Percentiles rank a stretch among this genome's conserved stretches.
Conservation (phyloP, 2,329 filamentous ascomycete genomes). For the Pseudofabraea citricarpa region DNA sequence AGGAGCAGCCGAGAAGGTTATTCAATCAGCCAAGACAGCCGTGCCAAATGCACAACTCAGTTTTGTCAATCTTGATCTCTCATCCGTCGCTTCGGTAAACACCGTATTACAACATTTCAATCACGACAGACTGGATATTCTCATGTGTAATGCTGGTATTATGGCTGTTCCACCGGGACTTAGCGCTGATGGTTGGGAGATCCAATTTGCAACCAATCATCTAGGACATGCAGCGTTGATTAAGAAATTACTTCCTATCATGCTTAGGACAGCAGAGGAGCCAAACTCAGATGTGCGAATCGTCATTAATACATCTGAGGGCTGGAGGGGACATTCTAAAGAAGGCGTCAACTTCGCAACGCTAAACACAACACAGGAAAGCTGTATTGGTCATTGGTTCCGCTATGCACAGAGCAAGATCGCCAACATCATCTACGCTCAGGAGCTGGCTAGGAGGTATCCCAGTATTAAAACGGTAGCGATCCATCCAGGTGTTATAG, state of each 20-base stretch:
- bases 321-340: not conserved
- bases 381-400: not conserved
- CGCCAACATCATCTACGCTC: conserved; percentile 38
- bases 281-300: conserved; percentile 4
- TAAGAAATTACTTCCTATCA: conserved; percentile 29
- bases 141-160: conserved; percentile 42
- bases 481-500: conserved; percentile 32
- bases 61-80: conserved; percentile 39
- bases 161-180: conserved; percentile 33
- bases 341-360: conserved; percentile 24
- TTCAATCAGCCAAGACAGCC: conserved; percentile 29
- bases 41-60: conserved; percentile 19
- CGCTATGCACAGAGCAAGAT: conserved; percentile 41
- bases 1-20: conserved; percentile 30
- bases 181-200: conserved; percentile 41
- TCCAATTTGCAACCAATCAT: conserved; percentile 44
- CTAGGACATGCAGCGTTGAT: conserved; percentile 40
- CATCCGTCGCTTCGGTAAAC: conserved; percentile 36
- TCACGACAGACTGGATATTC: conserved; percentile 34
- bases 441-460: conserved; percentile 33
- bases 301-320: conserved; percentile 15
- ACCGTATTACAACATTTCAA: conserved; percentile 33
- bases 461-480: conserved; percentile 30
- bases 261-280: conserved; percentile 21
- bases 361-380: conserved; percentile 4